Evolutionary conservation across 306 rosid species (phyloP), one percentile per base, ranked within the genome.

Genomic region (Styphnolobium japonicum): DNA sequence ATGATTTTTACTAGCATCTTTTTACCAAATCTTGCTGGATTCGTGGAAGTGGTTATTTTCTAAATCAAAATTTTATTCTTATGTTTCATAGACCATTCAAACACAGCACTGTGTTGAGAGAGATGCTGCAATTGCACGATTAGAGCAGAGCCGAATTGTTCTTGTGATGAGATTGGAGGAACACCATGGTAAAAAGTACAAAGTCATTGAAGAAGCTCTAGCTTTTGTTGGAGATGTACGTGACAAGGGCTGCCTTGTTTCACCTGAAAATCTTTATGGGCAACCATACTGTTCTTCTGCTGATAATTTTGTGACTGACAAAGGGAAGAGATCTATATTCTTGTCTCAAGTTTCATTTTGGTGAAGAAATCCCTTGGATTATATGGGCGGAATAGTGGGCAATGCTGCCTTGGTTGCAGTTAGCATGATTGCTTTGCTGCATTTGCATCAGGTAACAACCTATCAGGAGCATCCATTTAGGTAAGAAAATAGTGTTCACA

Each of bases 131-230:
- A 69, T 94, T 55, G 92, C 97, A 55, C 94, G 87, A 34, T 66
- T 94, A 75, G 98, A 94, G 73, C 97, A 94, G 81, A 90, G 98
- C 76, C 88, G 94, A 52, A 83, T 89, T 45, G 80, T 89, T 85
- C 93, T 94, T 51, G 92, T 96, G 64, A 83, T 89, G 96, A 92
- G 92, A 78, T 85, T 94, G 83, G 85, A 91, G 1, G 97, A 92
- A 45, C 98, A 94, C 83, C 89, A 83, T 78, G 97, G 97, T 21
- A 92, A 89, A 84, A 89, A 88, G 18, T 90, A 92, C 85, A 76
- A 86, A 85, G 96, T 94, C 81, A 92, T 94, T 76, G 94, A 89
- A 81, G 98, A 94, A 85, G 97, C 97, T 76, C 84, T 89, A 18
- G 97, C 98, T 65, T 94, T 94, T 81, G 89, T 92, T 64, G 94